phyloP scores from a whole-genome alignment of 179 eudicot species.

The Nepenthes alata region DNA sequence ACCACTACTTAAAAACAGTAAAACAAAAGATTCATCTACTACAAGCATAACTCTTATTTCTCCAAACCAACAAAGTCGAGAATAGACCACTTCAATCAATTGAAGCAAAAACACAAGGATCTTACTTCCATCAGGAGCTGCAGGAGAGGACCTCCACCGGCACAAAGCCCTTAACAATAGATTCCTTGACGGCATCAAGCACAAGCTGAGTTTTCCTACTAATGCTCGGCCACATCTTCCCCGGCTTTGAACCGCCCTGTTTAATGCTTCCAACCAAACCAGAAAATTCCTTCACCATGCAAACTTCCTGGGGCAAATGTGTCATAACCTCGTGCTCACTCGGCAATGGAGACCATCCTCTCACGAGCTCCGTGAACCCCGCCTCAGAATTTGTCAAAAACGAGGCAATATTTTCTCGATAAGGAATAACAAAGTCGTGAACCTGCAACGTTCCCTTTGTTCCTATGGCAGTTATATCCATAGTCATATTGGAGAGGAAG shows the following conservation, averaged over 20 bases:
- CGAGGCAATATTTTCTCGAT: slow-evolving; percentile 3
- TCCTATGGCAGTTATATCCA: slow-evolving; percentile 23
- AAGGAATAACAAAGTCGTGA: slow-evolving; percentile 6
- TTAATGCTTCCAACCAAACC: slow-evolving; percentile 23
- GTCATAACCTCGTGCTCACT: slow-evolving; percentile 8
- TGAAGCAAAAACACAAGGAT: neutral
- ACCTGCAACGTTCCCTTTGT: slow-evolving; percentile 18
- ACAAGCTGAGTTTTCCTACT: slow-evolving; percentile 32
- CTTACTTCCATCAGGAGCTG: neutral
- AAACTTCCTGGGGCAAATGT: slow-evolving; percentile 30
- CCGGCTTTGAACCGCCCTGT: slow-evolving; percentile 15
- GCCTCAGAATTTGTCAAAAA: slow-evolving; percentile 7
- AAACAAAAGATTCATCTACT: too few relatives aligned
- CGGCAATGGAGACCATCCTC: slow-evolving; percentile 6
- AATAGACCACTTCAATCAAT: too few relatives aligned
- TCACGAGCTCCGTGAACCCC: neutral
- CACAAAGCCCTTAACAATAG: slow-evolving; percentile 24
- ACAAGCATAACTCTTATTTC: too few relatives aligned
- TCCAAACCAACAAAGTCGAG: too few relatives aligned
- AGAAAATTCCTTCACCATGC: slow-evolving; percentile 29
- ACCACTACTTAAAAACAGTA: too few relatives aligned
- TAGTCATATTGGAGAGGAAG: slow-evolving; percentile 25
- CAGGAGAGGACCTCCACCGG: slow-evolving; percentile 17
- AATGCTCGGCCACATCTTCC: slow-evolving; percentile 24
- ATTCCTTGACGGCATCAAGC: slow-evolving; percentile 28